These are phyloP conservation scores for Sphagnum fallax DNA, from an alignment of 228 moss, liverwort and hornwort genomes.

Conservation along the genomic window DNA sequence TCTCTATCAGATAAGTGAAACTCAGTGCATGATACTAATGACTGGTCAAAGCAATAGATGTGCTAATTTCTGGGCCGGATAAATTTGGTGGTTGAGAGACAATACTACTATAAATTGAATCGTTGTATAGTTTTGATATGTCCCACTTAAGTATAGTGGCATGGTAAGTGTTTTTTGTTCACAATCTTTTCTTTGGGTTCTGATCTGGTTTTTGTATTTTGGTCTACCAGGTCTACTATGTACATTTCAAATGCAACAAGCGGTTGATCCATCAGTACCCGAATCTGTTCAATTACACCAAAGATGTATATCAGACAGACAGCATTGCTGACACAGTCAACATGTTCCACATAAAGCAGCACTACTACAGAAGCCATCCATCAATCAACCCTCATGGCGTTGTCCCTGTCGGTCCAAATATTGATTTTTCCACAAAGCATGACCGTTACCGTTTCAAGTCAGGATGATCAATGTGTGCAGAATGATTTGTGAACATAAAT, in stretches of 20 bases:
- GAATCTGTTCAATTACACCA: slow-evolving; percentile 46
- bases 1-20: too few species aligned
- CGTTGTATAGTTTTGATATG: too few species aligned
- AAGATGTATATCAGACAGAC: slow-evolving; percentile 37
- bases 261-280: slow-evolving; percentile 42
- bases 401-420: slow-evolving; percentile 24
- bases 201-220: too few species aligned
- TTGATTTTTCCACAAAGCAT: slow-evolving; percentile 34
- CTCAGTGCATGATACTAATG: too few species aligned
- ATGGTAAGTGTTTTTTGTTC: too few species aligned
- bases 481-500: not conserved
- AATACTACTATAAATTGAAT: too few species aligned
- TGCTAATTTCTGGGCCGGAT: too few species aligned
- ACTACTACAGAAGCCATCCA: slow-evolving; percentile 55
- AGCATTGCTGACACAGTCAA: slow-evolving; percentile 33
- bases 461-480: not conserved
- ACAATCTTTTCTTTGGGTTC: too few species aligned
- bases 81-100: too few species aligned
- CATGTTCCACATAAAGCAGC: slow-evolving; percentile 44
- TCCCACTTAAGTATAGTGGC: too few species aligned
- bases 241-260: slow-evolving; percentile 53
- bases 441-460: slow-evolving; percentile 30
- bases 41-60: too few species aligned
- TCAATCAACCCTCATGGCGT: slow-evolving; percentile 39
- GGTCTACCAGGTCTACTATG: slow-evolving; percentile 34